phyloP scores from a whole-genome alignment of 768 basidiomycete genomes.

The Holtermanniella nyarrowii region DNA sequence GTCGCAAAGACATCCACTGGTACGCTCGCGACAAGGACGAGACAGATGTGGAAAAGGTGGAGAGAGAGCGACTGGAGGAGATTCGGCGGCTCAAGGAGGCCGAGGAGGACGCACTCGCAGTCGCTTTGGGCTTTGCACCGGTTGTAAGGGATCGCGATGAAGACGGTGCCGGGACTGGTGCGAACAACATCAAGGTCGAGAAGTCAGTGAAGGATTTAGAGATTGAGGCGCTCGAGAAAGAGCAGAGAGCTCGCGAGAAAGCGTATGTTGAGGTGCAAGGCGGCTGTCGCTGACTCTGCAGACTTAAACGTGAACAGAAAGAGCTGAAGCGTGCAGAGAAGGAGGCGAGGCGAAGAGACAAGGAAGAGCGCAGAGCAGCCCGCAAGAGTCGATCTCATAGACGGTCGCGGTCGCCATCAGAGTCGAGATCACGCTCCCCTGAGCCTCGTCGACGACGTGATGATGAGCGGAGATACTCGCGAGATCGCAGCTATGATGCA shows the following conservation, averaged over 20 bases:
- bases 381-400: conserved; percentile 1
- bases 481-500: not conserved
- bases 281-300: not conserved
- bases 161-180: conserved; percentile 20
- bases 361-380: conserved; percentile 13
- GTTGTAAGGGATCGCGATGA: conserved; percentile 8
- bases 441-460: conserved; percentile 5
- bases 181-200: conserved; percentile 19
- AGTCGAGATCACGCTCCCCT: conserved; percentile 4
- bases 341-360: conserved; percentile 17
- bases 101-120: conserved; percentile 76
- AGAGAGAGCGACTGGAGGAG: conserved; percentile 51
- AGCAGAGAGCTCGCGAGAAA: conserved; percentile 33
- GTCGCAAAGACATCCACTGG: conserved; percentile 95
- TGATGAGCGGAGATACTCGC: conserved; percentile 1
- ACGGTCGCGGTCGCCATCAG: conserved; percentile 3
- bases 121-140: conserved; percentile 51
- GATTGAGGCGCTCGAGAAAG: conserved; percentile 32
- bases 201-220: conserved; percentile 30
- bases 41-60: conserved; percentile 39
- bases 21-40: conserved; percentile 58
- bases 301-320: conserved; percentile 32
- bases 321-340: conserved; percentile 29
- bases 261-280: conserved; percentile 19
- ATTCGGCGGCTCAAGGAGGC: conserved; percentile 71